Conservation (phyloP, 257 asterid genomes). For the Scutellaria barbata region DNA sequence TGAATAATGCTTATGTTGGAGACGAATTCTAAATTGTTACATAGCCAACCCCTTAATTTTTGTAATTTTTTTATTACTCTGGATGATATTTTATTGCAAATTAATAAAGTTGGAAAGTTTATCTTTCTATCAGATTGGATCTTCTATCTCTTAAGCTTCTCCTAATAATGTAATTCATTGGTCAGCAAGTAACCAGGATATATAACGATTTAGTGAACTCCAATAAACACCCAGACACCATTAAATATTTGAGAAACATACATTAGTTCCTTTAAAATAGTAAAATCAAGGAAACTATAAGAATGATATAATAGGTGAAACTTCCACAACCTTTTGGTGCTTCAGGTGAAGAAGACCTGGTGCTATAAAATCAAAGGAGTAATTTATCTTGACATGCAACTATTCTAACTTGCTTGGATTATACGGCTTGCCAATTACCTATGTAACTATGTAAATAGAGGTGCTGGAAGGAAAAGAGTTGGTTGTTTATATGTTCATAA, state of each 20-base stretch:
- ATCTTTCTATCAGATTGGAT: background rate
- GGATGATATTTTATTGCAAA: background rate
- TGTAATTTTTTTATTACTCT: no score
- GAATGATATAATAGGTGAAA: background rate
- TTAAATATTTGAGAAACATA: background rate
- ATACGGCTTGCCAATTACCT: background rate
- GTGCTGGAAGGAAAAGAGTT: conserved; percentile 24
- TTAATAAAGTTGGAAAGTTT: background rate
- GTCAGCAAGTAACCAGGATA: background rate
- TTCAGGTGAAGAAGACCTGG: background rate
- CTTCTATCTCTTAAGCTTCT: background rate
- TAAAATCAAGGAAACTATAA: background rate
- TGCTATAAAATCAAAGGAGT: background rate
- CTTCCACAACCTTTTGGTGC: background rate
- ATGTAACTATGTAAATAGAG: background rate
- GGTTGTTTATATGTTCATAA: conserved; percentile 5
- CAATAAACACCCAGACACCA: background rate
- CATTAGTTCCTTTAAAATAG: conserved; percentile 15
- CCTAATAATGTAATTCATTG: background rate
- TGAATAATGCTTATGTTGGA: background rate
- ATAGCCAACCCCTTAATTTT: background rate
- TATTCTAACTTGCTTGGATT: background rate
- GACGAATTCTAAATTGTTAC: background rate
- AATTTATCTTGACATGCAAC: conserved; percentile 9
- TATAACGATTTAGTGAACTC: background rate